Percentiles rank a stretch among this genome's conserved stretches.
Conservation (phyloP, 2,329 filamentous ascomycete genomes). For the Penicillium rolfsii region DNA sequence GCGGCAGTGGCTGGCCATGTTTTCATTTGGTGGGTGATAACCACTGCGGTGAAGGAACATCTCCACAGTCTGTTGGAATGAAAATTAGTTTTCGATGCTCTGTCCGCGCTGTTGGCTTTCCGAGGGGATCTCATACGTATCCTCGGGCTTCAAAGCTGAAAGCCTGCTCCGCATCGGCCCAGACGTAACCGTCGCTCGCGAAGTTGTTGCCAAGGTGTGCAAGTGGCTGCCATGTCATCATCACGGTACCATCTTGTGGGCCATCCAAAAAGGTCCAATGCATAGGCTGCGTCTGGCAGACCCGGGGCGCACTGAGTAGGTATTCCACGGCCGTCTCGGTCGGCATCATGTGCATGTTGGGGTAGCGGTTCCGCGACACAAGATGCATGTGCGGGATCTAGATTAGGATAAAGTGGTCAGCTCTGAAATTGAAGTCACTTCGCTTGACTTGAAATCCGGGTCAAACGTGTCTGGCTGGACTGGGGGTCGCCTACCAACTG, state of each 20-base stretch:
- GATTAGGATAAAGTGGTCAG: conserved; percentile 18
- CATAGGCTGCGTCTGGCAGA: conserved; percentile 82
- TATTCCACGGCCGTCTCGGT: conserved; percentile 79
- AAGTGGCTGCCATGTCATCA: conserved; percentile 86
- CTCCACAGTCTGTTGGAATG: conserved; percentile 72
- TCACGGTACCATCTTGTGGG: conserved; percentile 77
- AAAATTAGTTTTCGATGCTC: conserved; percentile 6
- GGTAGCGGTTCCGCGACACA: conserved; percentile 80
- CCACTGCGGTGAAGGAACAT: conserved; percentile 82
- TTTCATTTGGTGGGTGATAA: conserved; percentile 73
- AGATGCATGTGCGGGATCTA: conserved; percentile 89
- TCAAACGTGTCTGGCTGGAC: conserved; percentile 12
- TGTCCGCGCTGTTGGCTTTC: background rate
- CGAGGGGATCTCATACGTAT: conserved; percentile 56
- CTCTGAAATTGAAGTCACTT: conserved; percentile 6
- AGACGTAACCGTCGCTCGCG: conserved; percentile 89
- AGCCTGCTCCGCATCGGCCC: conserved; percentile 78
- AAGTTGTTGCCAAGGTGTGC: conserved; percentile 72
- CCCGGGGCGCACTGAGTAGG: conserved; percentile 79
- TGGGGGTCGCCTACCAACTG: conserved; percentile 45
- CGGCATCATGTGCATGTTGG: conserved; percentile 70
- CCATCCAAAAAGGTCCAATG: conserved; percentile 90
- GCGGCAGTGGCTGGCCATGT: conserved; percentile 74
- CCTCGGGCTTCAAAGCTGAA: conserved; percentile 74
- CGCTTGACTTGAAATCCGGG: background rate